Evolutionary conservation across 139 green algal species (phyloP).

Genomic region (Spirogloea muscicola): DNA sequence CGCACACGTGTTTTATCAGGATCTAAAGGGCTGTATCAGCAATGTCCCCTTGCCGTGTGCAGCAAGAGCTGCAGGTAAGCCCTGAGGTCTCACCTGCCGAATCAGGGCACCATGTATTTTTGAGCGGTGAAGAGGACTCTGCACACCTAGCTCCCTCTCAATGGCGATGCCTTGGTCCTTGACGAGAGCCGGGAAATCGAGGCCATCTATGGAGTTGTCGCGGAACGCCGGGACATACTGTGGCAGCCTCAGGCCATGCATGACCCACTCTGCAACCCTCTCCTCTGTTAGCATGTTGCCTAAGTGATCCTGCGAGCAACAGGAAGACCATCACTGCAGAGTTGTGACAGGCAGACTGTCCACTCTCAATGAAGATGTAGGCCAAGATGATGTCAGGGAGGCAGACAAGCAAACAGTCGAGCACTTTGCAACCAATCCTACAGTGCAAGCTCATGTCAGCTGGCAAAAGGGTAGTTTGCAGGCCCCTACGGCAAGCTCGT

Average conservation of each 20-base stretch:
- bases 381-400: too few species aligned
- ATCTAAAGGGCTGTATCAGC: too few species aligned
- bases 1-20: too few species aligned
- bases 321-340: background rate
- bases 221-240: constrained; percentile 42
- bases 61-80: too few species aligned
- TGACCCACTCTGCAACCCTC: constrained; percentile 40
- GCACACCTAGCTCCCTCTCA: constrained; percentile 32
- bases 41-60: too few species aligned
- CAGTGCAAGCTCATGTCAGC: too few species aligned
- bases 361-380: too few species aligned
- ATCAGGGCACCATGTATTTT: constrained; percentile 28
- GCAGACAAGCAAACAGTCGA: too few species aligned
- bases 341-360: background rate
- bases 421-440: too few species aligned
- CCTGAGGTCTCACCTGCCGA: too few species aligned
- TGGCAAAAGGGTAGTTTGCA: too few species aligned
- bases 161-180: constrained; percentile 16
- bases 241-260: constrained; percentile 32
- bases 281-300: constrained; percentile 38
- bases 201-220: constrained; percentile 29
- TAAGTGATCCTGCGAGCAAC: constrained; percentile 21
- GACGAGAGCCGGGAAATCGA: constrained; percentile 40
- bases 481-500: constrained; percentile 20
- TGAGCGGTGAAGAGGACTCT: constrained; percentile 22